These are phyloP conservation scores for Nicotiana sylvestris DNA, from an alignment of 257 asterid species.

Conservation along the genomic window DNA sequence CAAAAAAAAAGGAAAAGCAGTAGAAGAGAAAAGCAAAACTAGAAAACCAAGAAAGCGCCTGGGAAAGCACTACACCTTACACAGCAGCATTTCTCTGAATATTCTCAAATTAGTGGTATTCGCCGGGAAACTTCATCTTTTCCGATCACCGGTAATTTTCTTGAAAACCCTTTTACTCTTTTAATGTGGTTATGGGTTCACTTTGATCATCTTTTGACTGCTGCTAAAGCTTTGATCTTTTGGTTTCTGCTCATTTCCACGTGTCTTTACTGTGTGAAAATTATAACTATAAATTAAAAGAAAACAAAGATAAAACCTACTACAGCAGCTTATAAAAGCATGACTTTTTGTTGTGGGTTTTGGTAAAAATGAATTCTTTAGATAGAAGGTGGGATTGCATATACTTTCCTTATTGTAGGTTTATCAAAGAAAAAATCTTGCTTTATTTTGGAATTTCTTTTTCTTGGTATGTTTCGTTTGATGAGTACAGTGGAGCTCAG, in stretches of 20 bases:
- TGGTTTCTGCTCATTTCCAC: not conserved
- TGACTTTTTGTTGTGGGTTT: not conserved
- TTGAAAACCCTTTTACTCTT: not conserved
- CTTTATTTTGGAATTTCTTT: not conserved
- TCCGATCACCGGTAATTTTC: not conserved
- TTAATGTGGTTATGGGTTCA: not conserved
- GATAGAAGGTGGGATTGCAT: not conserved
- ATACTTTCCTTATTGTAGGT: not conserved
- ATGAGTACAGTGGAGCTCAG: constrained; percentile 1
- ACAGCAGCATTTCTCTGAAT: not conserved
- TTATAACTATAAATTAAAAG: not conserved
- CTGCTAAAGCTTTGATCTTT: not conserved
- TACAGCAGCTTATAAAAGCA: not conserved
- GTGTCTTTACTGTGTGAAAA: not conserved
- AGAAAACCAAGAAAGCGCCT: not conserved
- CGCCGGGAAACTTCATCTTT: not conserved
- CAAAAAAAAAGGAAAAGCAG: not conserved
- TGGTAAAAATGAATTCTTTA: not conserved
- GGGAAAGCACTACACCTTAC: not conserved
- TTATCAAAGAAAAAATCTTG: not conserved
- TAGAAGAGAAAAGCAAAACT: not conserved
- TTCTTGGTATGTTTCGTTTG: not conserved
- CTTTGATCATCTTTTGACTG: not conserved
- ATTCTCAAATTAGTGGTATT: not conserved
- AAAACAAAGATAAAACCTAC: not conserved